Evolutionary conservation across 805 yeast species (phyloP), one percentile per base, ranked within the genome.

Genomic region (Tetrapisispora arboricola): DNA sequence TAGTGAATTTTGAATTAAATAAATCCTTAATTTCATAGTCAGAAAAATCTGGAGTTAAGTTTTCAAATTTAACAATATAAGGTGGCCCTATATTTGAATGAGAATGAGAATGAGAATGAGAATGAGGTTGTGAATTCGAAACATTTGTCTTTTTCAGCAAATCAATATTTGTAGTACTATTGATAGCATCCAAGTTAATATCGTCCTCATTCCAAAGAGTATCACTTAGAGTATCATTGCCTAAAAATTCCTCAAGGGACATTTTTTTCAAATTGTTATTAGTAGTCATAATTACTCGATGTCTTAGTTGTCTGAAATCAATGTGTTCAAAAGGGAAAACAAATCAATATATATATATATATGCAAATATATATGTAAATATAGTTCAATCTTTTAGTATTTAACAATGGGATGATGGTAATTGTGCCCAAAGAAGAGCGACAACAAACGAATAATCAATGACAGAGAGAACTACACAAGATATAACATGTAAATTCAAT

Each of bases 1-100:
- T 67, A 43, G 80, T 75, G 52, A 70, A 79, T 46, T 85, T 68
- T 42, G 85, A 75, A 39, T 69, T 65, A 55, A 82, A 78, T 27
- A 82, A 62, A 52, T 80, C 84, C 39, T 67, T 70, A 17, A 81
- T 63, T 32, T 60, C 63, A 39, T 73, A 69, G 39, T 63, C 63
- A 18, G 73, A 68, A 39, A 78, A 69, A 18, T 68, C 68, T 3
- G 73, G 64, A 0, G 87, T 84, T 28, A 83, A 57, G 45, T 78
- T 76, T 6, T 73, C 57, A 40, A 83, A 66, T 54, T 80, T 81
- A 34, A 75, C 74, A 42, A 80, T 80, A 54, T 68, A 80, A 2
- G 88, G 88, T 1, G 84, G 82, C 0, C 58, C 56, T 6, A 13
- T 19, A 29, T 7, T 18, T 11, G 22, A 22, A 30, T 22, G 27